Conservation (phyloP, 2,329 filamentous ascomycete genomes). For the Calonectria pseudoreteaudii region DNA sequence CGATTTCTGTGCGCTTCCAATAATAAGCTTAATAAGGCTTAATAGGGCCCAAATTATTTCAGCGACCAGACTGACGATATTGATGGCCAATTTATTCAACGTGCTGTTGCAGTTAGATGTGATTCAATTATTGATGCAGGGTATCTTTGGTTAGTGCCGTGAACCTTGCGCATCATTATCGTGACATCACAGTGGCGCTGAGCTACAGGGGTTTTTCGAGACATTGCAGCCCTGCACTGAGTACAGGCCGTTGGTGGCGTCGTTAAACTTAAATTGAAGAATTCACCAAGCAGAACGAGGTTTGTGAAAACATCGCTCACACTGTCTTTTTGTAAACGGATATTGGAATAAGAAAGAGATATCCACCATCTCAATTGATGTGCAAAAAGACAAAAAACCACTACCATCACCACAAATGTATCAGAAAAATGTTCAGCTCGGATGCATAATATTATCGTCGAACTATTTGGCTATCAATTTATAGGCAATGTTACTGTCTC, state of each 20-base stretch:
- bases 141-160: background rate
- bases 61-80: background rate
- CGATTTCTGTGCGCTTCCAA: background rate
- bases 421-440: too few relatives aligned
- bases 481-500: background rate
- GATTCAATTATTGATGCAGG: background rate
- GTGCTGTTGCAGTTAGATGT: background rate
- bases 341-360: background rate
- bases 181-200: background rate
- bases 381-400: background rate
- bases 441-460: background rate
- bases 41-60: background rate
- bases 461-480: background rate
- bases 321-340: background rate
- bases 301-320: background rate
- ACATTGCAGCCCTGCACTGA: background rate
- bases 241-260: background rate
- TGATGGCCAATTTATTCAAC: background rate
- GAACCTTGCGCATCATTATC: background rate
- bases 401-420: background rate
- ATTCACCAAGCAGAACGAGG: background rate
- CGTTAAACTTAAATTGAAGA: background rate
- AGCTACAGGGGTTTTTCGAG: background rate
- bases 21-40: background rate
- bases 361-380: background rate